Evolutionary conservation across 1,284 basidiomycete species (phyloP).

Genomic region (Mycena sp.): DNA sequence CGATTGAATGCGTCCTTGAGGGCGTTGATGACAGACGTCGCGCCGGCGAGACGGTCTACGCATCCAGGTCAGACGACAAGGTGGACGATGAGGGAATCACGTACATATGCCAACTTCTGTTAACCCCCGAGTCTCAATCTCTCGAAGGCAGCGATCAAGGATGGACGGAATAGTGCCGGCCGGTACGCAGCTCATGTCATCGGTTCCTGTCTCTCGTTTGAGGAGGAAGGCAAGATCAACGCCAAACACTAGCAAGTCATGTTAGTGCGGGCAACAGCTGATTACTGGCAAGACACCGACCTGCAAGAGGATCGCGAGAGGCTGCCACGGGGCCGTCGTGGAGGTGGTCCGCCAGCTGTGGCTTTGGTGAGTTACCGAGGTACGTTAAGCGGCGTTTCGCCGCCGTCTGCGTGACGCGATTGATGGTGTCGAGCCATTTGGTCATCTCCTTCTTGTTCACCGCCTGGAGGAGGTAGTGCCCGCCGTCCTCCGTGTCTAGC

Average conservation of each 20-base stretch:
- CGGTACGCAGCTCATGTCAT: constrained; percentile 45
- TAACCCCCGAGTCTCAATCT: constrained; percentile 79
- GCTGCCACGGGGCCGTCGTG: constrained; percentile 57
- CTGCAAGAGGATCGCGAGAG: constrained; percentile 67
- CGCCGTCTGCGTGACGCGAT: constrained; percentile 72
- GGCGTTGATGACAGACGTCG: constrained; percentile 70
- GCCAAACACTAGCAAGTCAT: constrained; percentile 68
- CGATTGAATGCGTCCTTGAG: constrained; percentile 80
- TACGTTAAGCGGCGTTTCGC: constrained; percentile 85
- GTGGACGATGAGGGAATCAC: constrained; percentile 37
- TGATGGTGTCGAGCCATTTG: constrained; percentile 80
- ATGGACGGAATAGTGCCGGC: constrained; percentile 71
- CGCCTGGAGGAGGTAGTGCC: constrained; percentile 81
- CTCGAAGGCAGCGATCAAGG: constrained; percentile 69
- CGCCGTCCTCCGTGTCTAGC: constrained; percentile 86
- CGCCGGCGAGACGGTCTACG: constrained; percentile 85
- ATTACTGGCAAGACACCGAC: constrained; percentile 49
- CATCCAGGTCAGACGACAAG: neutral
- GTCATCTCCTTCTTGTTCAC: constrained; percentile 71
- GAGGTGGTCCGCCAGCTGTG: constrained; percentile 75
- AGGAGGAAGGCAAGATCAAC: constrained; percentile 77
- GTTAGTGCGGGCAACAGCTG: neutral
- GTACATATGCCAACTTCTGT: constrained; percentile 85
- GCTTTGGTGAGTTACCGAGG: constrained; percentile 70
- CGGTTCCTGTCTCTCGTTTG: constrained; percentile 65